A percentile compares a stretch with the other conserved stretches of the same genome.
Evolutionary conservation across 176 grass and related monocot genomes (phyloP).

Genomic region (Dactylis glomerata): DNA sequence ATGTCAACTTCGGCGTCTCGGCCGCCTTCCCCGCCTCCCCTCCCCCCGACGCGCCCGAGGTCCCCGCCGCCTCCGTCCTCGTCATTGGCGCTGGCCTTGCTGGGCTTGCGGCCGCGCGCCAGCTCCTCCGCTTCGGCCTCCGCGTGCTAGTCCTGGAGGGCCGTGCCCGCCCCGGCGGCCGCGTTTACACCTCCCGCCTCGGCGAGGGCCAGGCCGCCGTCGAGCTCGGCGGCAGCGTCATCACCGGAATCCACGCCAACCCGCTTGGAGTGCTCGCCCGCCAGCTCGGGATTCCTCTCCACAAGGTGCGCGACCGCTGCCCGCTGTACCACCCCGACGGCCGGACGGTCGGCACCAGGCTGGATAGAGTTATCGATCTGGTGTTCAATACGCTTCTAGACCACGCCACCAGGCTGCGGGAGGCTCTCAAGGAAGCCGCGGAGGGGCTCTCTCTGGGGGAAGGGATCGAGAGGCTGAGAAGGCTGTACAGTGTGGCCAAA

Average conservation of each 20-base stretch:
- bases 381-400: constrained; percentile 89
- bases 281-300: constrained; percentile 79
- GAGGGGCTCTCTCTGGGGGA: constrained; percentile 74
- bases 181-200: constrained; percentile 67
- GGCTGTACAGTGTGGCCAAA: constrained; percentile 63
- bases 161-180: constrained; percentile 71
- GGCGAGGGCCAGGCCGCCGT: constrained; percentile 40
- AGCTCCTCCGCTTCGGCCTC: constrained; percentile 69
- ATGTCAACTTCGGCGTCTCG: constrained; percentile 95
- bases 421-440: constrained; percentile 47
- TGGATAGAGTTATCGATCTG: constrained; percentile 56
- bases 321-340: constrained; percentile 77
- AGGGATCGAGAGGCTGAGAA: constrained; percentile 66
- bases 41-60: constrained; percentile 24
- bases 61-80: constrained; percentile 40
- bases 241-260: constrained; percentile 93
- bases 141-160: constrained; percentile 79
- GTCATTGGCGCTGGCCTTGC: constrained; percentile 78
- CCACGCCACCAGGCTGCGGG: constrained; percentile 58
- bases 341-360: constrained; percentile 36
- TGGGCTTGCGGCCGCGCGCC: constrained; percentile 73
- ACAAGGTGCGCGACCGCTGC: constrained; percentile 82
- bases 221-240: constrained; percentile 88
- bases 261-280: constrained; percentile 84
- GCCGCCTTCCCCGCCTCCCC: constrained; percentile 56